A percentile compares a stretch with the other conserved stretches of the same genome.
Evolutionary conservation across 2,329 filamentous ascomycete species (phyloP).

Genomic region (Basipetospora chlamydospora): DNA sequence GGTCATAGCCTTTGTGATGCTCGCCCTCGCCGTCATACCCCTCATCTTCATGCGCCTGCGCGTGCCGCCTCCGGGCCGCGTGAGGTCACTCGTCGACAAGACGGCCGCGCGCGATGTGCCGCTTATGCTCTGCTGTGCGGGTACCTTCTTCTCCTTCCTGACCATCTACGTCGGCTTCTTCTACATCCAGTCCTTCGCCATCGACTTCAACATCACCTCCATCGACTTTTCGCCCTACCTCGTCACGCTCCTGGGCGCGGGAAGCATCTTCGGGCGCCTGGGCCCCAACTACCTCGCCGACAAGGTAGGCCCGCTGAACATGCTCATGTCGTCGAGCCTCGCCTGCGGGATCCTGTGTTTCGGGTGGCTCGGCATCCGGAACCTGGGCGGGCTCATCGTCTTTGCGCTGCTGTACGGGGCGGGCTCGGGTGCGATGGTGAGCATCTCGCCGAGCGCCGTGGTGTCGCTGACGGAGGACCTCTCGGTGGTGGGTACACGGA

Average conservation of each 20-base stretch:
- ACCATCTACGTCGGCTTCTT: conserved; percentile 34
- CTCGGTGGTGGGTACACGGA: conserved; percentile 24
- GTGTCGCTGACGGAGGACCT: conserved; percentile 25
- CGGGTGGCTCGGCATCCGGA: conserved; percentile 24
- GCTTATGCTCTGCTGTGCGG: conserved; percentile 22
- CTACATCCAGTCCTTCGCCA: conserved; percentile 27
- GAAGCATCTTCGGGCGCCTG: conserved; percentile 29
- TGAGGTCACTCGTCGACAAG: conserved; percentile 6
- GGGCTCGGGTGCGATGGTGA: conserved; percentile 28
- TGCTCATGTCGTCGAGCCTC: conserved; percentile 20
- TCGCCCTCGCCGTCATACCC: conserved; percentile 22
- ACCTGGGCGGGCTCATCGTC: conserved; percentile 21
- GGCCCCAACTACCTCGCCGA: conserved; percentile 30
- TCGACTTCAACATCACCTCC: conserved; percentile 23
- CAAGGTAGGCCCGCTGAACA: conserved; percentile 25
- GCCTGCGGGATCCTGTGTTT: conserved; percentile 36
- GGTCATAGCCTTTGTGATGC: conserved; percentile 27
- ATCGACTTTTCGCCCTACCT: conserved; percentile 23
- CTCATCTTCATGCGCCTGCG: conserved; percentile 23
- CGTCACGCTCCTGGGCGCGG: conserved; percentile 28
- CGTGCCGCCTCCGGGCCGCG: conserved; percentile 13
- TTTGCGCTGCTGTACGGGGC: conserved; percentile 32
- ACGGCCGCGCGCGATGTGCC: conserved; percentile 16
- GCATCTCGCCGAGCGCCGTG: conserved; percentile 26
- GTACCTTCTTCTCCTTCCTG: conserved; percentile 25